Percentiles rank a stretch among this genome's conserved stretches.
These are phyloP conservation scores for Podaxis sp. DNA, from an alignment of 768 basidiomycete species.

Conservation along the genomic window DNA sequence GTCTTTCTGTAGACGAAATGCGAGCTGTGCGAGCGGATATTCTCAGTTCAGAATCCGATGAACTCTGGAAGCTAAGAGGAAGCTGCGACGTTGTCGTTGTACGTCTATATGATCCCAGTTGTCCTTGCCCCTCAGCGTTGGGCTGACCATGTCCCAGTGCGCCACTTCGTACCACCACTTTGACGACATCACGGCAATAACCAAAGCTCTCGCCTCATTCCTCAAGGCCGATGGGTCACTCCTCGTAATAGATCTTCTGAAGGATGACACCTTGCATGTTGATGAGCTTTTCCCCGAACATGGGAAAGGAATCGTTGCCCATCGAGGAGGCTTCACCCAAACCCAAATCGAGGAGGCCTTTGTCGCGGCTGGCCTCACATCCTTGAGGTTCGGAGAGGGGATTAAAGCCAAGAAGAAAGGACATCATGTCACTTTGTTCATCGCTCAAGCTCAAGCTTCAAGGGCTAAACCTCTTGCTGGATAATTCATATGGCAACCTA, in stretches of 20 bases:
- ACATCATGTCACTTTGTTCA: slow-evolving; percentile 19
- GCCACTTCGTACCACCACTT: slow-evolving; percentile 65
- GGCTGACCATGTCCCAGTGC: slow-evolving; percentile 41
- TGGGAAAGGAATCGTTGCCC: slow-evolving; percentile 24
- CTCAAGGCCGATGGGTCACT: slow-evolving; percentile 57
- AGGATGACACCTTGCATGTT: slow-evolving; percentile 20
- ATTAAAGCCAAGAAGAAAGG: slow-evolving; percentile 21
- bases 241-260: slow-evolving; percentile 51
- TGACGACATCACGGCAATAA: slow-evolving; percentile 42
- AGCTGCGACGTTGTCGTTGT: slow-evolving; percentile 75
- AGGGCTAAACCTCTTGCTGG: slow-evolving; percentile 13
- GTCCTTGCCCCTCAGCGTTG: not conserved
- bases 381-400: slow-evolving; percentile 19
- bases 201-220: slow-evolving; percentile 43
- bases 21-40: slow-evolving; percentile 49
- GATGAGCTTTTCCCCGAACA: slow-evolving; percentile 24
- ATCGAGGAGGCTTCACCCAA: slow-evolving; percentile 28
- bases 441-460: slow-evolving; percentile 16
- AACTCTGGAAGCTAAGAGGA: slow-evolving; percentile 45
- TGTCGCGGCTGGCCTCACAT: slow-evolving; percentile 22
- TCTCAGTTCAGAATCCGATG: slow-evolving; percentile 31
- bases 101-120: slow-evolving; percentile 22
- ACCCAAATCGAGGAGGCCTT: slow-evolving; percentile 23
- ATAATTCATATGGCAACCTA: not conserved
- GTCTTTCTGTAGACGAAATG: slow-evolving; percentile 66